These are phyloP conservation scores for Hortiboletus campestris DNA, from an alignment of 768 basidiomycete species.

Conservation along the genomic window DNA sequence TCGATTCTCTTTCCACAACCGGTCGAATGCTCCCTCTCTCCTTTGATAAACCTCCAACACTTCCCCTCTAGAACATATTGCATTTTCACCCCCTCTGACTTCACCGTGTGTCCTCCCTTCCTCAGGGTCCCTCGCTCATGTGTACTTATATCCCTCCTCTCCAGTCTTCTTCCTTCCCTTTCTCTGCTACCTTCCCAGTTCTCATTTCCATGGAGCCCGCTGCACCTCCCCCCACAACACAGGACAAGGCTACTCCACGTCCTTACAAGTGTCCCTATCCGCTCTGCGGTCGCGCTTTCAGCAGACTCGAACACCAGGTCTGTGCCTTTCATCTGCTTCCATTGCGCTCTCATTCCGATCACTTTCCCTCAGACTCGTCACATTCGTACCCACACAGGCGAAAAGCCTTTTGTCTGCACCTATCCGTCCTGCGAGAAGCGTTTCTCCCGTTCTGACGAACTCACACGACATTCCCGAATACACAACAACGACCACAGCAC, in stretches of 20 bases:
- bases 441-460: conserved; percentile 97
- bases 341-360: conserved; percentile 19
- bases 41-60: conserved; percentile 22
- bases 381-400: conserved; percentile 97
- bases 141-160: conserved; percentile 31
- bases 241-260: conserved; percentile 49
- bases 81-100: conserved; percentile 11
- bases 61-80: conserved; percentile 20
- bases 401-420: conserved; percentile 93
- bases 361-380: conserved; percentile 74
- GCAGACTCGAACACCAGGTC: conserved; percentile 94
- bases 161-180: conserved; percentile 15
- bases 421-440: conserved; percentile 96
- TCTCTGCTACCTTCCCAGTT: conserved; percentile 11
- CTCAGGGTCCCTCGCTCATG: conserved; percentile 20
- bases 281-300: conserved; percentile 93
- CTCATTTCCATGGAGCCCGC: conserved; percentile 25
- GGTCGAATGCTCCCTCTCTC: conserved; percentile 9
- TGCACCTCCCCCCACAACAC: conserved; percentile 4
- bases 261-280: conserved; percentile 97
- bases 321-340: conserved; percentile 21
- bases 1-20: conserved; percentile 24
- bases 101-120: conserved; percentile 22
- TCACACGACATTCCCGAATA: conserved; percentile 93
- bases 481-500: conserved; percentile 63